A percentile compares a stretch with the other conserved stretches of the same genome.
These are phyloP conservation scores for Rhizophora mangle DNA, from an alignment of 345 rosid genomes.

Conservation along the genomic window DNA sequence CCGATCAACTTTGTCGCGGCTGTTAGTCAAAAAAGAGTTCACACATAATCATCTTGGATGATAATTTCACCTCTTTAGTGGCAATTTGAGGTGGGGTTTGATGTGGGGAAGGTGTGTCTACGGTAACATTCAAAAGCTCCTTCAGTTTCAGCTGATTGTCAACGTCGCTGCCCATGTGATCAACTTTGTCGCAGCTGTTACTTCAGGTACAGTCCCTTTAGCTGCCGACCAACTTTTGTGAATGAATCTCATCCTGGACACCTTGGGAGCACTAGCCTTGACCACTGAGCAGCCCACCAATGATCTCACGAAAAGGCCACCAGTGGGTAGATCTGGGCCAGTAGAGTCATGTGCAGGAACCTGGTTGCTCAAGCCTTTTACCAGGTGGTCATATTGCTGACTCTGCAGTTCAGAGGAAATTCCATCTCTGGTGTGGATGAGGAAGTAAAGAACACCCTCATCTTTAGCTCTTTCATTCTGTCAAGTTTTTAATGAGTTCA, in stretches of 20 bases:
- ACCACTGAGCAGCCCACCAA: constrained; percentile 87
- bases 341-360: constrained; percentile 27
- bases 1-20: too few relatives aligned
- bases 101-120: constrained; percentile 70
- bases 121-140: constrained; percentile 61
- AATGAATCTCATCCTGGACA: constrained; percentile 95
- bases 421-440: constrained; percentile 49
- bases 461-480: constrained; percentile 6
- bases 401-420: constrained; percentile 60
- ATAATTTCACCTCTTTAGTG: constrained; percentile 30
- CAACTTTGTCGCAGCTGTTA: constrained; percentile 63
- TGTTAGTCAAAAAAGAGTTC: not conserved
- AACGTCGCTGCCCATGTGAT: constrained; percentile 60
- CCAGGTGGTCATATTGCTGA: constrained; percentile 62
- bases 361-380: constrained; percentile 19
- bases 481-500: constrained; percentile 79
- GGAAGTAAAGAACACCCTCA: constrained; percentile 59
- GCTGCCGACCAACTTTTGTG: constrained; percentile 90
- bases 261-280: constrained; percentile 86
- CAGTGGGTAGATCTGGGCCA: constrained; percentile 40
- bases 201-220: constrained; percentile 79
- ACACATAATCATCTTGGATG: constrained; percentile 35
- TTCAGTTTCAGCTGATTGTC: constrained; percentile 66
- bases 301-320: constrained; percentile 61
- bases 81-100: constrained; percentile 60